Base-by-base conservation (phyloP, 139 green algal species). In the Micractinium conductrix region DNA sequence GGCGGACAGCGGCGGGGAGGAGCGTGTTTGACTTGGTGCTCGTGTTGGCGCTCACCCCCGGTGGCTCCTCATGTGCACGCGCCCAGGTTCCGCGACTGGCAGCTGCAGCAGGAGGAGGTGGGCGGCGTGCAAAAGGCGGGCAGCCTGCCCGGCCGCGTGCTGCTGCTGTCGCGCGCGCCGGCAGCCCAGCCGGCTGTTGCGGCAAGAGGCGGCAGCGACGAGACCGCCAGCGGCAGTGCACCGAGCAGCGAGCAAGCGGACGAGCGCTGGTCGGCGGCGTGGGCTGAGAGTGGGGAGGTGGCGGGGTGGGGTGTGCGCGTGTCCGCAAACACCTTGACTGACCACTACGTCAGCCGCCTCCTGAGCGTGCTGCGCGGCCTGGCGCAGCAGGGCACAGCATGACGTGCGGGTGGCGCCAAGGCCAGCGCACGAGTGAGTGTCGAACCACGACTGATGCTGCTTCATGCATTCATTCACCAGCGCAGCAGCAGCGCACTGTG, bases 301-400 rank as follows among this genome's bases (percentile, higher is more conserved):
- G 68, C 45, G 4, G 67, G 35, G 0, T 65, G 45, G 35, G 67
- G 48, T 44, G 40, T 85, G 7, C 38, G 68, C 12, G 42, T 78
- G 35, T 72, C 80, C 35, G 35, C 26, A 0, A 2, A n/a, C 9
- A 21, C 45, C 2, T 7, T 70, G 67, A 14, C 43, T 7, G 80
- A 85, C 48, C 80, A 85, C 30, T 72, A 79, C 10, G 68, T 78
- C 35, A 85, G 80, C 48, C 80, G 80, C 68, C 48, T 85, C 68
- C 48, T 85, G 67, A 50, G 68, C 38, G 80, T 85, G 68, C 80
- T 85, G 68, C 40, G 58, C 43, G 58, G 55, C 9, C 38, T 82
- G 76, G 58, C n/a, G n/a, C 55, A 26, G 48, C 70, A 33, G 70
- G 53, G n/a, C n/a, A n/a, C n/a, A n/a, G n/a, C n/a, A n/a, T n/a